Evolutionary conservation across 177 flowering plant genomes (phyloP), one percentile per base, ranked within the genome.

Genomic region (Vitis hybrid): DNA sequence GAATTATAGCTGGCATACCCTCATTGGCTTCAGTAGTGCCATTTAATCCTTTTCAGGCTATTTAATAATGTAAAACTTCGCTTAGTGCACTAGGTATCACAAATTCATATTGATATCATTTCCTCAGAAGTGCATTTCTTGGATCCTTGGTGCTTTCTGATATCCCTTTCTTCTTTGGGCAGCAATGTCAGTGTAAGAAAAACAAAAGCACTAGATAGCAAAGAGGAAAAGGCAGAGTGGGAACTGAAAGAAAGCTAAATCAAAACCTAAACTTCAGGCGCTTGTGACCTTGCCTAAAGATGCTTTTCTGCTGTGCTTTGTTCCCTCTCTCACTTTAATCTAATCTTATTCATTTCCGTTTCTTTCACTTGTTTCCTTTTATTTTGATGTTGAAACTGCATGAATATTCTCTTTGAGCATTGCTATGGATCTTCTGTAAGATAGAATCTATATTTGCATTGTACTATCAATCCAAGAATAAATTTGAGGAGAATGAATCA

Each of bases 121-220:
- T 61, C 8, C 11, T 54, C 57, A 54, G n/a, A 54, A 54, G 5
- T 54, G 8, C 5, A 54, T 54, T 0, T 14, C 16, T 54, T 54
- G 15, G 34, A 16, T 39, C 48, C 48, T 39, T 39, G 48, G 7
- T 39, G 48, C 48, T 39, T 8, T 39, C 48, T 39, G 26, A 66
- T 61, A 71, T 71, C 61, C 74, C 68, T 76, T 76, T 52, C 73
- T 72, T 72, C 64, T 52, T 1, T 26, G 14, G 20, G 29, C 69
- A 76, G 79, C 75, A 72, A 76, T 54, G 58, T n/a, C 62, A 19
- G 45, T 62, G 64, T 39, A 63, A 67, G 34, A 52, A 26, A 63
- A 68, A n/a, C 20, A 34, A 54, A 56, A 64, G 7, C 6, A 16
- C 26, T 8, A 59, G 7, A 5, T 39, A 15, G 6, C 12, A 34